Conservation (phyloP, 1,139 yeast genomes). For the Insectozyma bohioensis region DNA sequence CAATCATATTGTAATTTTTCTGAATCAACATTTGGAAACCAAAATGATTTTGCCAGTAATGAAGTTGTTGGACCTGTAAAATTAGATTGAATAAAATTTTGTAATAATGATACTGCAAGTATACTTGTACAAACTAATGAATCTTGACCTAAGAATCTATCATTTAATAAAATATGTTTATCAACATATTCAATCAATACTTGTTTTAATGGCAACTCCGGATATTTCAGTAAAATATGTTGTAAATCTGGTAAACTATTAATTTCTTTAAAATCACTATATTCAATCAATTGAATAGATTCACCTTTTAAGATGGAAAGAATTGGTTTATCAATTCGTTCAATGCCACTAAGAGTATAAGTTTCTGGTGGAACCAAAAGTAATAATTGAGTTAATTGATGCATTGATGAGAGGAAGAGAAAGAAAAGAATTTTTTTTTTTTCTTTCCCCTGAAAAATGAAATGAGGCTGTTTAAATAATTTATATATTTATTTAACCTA, state of each 20-base stretch:
- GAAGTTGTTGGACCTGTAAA: constrained; percentile 78
- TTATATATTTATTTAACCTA: constrained; percentile 18
- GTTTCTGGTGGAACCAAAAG: constrained; percentile 14
- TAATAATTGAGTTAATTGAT: constrained; percentile 13
- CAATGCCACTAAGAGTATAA: constrained; percentile 6
- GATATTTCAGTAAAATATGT: constrained; percentile 19
- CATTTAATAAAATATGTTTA: constrained; percentile 14
- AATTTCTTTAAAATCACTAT: constrained; percentile 14
- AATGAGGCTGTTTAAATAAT: constrained; percentile 1
- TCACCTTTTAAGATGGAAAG: constrained; percentile 11
- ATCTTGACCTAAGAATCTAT: constrained; percentile 5
- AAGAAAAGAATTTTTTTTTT: constrained; percentile 1
- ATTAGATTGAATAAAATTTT: constrained; percentile 71
- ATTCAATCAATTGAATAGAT: constrained; percentile 9
- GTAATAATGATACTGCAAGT: constrained; percentile 60
- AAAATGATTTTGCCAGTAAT: constrained; percentile 31
- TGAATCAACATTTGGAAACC: constrained; percentile 32
- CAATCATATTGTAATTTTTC: constrained; percentile 30
- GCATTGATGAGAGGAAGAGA: constrained; percentile 2
- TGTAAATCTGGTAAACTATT: constrained; percentile 13
- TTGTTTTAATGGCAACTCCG: constrained; percentile 18
- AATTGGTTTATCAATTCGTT: constrained; percentile 6
- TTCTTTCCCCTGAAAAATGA: neutral
- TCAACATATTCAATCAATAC: constrained; percentile 23
- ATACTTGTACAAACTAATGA: constrained; percentile 20